phyloP scores from a whole-genome alignment of 2,329 filamentous ascomycete species.

The Trichoderma harzianum region DNA sequence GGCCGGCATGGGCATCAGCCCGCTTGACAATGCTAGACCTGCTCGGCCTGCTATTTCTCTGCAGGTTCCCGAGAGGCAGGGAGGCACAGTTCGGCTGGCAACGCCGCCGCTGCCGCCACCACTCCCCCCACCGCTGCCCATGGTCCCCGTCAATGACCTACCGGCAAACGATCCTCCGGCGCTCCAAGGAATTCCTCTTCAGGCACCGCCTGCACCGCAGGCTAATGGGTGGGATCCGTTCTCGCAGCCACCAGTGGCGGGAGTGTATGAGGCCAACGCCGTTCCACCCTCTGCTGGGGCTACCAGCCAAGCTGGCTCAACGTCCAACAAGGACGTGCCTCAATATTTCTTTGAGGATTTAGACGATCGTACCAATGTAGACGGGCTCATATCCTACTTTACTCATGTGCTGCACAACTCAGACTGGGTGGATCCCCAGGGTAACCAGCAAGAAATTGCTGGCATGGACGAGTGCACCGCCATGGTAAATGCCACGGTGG shows the following conservation, averaged over 20 bases:
- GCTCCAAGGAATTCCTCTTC: not conserved
- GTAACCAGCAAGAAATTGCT: conserved; percentile 41
- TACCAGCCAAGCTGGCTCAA: not conserved
- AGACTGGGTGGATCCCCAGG: conserved; percentile 50
- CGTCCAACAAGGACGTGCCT: conserved; percentile 22
- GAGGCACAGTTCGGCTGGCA: conserved; percentile 59
- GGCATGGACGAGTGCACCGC: conserved; percentile 52
- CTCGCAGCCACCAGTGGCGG: conserved; percentile 24
- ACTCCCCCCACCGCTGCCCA: conserved; percentile 38
- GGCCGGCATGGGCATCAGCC: not conserved
- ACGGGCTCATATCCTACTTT: conserved; percentile 54
- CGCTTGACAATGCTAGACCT: conserved; percentile 26
- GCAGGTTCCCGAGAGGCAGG: conserved; percentile 48
- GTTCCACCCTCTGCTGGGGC: not conserved
- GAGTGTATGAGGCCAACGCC: conserved; percentile 6
- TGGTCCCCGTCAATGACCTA: conserved; percentile 50
- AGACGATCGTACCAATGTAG: conserved; percentile 53
- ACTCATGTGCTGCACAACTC: conserved; percentile 48
- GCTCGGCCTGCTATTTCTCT: conserved; percentile 39
- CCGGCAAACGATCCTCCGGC: conserved; percentile 10
- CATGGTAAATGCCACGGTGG: conserved; percentile 52
- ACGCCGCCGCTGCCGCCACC: conserved; percentile 48
- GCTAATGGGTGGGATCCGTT: conserved; percentile 22
- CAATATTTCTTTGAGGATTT: conserved; percentile 35
- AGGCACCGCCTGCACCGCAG: not conserved